A percentile compares a stretch with the other conserved stretches of the same genome.
Evolutionary conservation across 257 asterid genomes (phyloP).

Genomic region (Solanum gandarillasii): DNA sequence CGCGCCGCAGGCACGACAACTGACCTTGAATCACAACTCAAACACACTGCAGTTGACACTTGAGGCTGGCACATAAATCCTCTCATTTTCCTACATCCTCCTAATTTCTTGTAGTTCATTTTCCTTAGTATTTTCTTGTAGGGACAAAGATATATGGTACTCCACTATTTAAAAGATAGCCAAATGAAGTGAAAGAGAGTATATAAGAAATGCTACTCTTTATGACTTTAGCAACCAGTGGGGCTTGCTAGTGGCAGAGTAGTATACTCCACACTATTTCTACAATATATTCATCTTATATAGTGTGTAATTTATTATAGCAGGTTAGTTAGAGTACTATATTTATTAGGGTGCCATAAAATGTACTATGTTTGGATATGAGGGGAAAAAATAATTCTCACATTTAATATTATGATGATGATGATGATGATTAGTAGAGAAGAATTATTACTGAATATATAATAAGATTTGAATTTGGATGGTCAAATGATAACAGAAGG

Average conservation of each 20-base stretch:
- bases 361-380: not conserved
- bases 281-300: not conserved
- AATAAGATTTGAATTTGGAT: not conserved
- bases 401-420: not conserved
- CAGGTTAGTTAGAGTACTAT: not conserved
- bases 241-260: not conserved
- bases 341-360: not conserved
- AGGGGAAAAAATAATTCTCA: not conserved
- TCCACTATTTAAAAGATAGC: not conserved
- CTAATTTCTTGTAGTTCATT: conserved; percentile 11
- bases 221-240: not conserved
- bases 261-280: not conserved
- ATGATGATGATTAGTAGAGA: not conserved
- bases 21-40: conserved; percentile 36
- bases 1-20: conserved; percentile 19
- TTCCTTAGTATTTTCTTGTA: not conserved
- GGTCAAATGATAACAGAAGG: conserved; percentile 3
- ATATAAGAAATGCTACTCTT: not conserved
- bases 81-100: conserved; percentile 43
- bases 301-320: too few species aligned
- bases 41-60: conserved; percentile 49
- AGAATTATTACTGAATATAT: not conserved
- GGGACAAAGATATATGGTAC: not conserved
- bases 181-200: not conserved
- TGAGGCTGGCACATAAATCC: conserved; percentile 57